Evolutionary conservation across 2,329 filamentous ascomycete genomes (phyloP), one percentile per base, ranked within the genome.

Genomic region (Talaromyces sp.): DNA sequence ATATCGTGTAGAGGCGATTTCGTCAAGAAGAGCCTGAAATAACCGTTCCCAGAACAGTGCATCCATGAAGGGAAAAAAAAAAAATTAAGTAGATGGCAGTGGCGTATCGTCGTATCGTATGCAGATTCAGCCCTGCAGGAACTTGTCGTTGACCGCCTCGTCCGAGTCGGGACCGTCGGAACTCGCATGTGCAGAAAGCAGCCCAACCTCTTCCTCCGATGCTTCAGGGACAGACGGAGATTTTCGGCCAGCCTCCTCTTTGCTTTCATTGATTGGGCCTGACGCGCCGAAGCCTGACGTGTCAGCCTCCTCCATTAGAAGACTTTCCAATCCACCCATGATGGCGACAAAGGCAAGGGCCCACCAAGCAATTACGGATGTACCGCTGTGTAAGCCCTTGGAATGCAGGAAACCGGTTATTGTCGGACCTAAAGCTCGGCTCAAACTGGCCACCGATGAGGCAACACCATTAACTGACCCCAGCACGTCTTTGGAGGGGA

Each of bases 361-460:
- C 94, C 94, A 99, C 93, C 94, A 99, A 0, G 92, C 89, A 35
- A 97, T 81, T 21, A 92, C 92, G 4, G 92, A 93, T 72, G 91
- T 93, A 38, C 92, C 92, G 7, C 87, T 83, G 65, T 86, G 83
- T 38, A 95, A 83, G 56, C 94, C 94, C 57, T 88, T 80, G 4
- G 91, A 85, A 75, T 96, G 95, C 26, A 97, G 82, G 29, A 92
- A 79, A 1, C 94, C 94, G 3, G 92, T 95, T 3, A 97, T 79
- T 0, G 91, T 92, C 2, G 94, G 94, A 0, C 93, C 93, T 63
- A 97, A 88, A 0, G 92, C 92, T 58, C 94, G 85, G 72, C 88
- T 92, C 52, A 97, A 79, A 71, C 92, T 96, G 3, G 94, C 94
- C 2, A 91, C 92, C 1, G 92, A 96, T 31, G 92, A 92, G 0